Evolutionary conservation across 352 stramenopile genomes (phyloP), one percentile per base, ranked within the genome.

Genomic region (Phytophthora crassamura): DNA sequence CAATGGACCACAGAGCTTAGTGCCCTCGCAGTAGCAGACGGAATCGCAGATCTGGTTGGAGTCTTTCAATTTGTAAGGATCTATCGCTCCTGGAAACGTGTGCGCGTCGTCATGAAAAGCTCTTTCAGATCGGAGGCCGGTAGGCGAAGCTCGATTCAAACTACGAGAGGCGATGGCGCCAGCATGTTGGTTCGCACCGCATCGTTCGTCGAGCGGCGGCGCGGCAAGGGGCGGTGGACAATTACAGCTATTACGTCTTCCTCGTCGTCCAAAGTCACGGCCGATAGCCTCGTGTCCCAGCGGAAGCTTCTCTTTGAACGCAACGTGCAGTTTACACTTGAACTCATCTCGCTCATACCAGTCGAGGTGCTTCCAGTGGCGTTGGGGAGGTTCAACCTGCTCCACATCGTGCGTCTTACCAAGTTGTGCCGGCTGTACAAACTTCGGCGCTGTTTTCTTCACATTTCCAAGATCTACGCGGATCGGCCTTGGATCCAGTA

Each of bases 361-460:
- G 25, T 90, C 1, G 84, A 93, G 39, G 2, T 89, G 0, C 45
- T 91, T 6, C 72, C 57, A 7, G 18, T 82, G 2, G 51, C 59
- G 14, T 54, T 68, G 5, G 34, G 55, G 0, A 54, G 65, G 16
- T 83, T 76, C 43, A 91, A 91, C 36, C 50, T 63, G 22, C 54
- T 92, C 0, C 86, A 94, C 33, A 25, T 91, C 1, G 65, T 85
- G 2, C 81, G 86, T 7, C 5, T 89, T 16, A 74, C 77, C 7
- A 94, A 94, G 34, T 62, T 94, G 6, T 77, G 75, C 20, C 78
- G 83, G 0, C 42, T 84, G 4, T 83, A 85, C 42, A 80, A 77
- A 20, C 16, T 91, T 2, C 40, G n/a, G 3, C 41, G 65, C 4
- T 81, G 64, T 16, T 28, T 91, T 5, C 51, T 67, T 10, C 77